Percentiles rank a stretch among this genome's conserved stretches.
Evolutionary conservation across 179 eudicot species (phyloP).

Genomic region (Silene coronaria): DNA sequence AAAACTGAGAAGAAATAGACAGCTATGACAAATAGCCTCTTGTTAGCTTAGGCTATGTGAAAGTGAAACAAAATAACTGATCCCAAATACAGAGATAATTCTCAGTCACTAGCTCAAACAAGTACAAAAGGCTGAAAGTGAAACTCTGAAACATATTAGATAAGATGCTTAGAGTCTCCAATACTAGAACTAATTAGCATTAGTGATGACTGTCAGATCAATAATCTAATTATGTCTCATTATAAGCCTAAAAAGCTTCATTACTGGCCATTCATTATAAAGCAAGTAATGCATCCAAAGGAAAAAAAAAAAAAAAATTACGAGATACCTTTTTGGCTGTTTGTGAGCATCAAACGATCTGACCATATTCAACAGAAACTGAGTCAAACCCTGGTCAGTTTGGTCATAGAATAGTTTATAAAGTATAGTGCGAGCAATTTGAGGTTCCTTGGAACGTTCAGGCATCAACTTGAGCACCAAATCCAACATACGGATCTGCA

Average conservation of each 20-base stretch:
- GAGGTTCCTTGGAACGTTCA: slow-evolving; percentile 75
- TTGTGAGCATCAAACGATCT: slow-evolving; percentile 80
- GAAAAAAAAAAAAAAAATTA: not conserved
- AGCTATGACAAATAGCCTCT: no score
- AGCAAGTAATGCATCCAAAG: slow-evolving; percentile 7
- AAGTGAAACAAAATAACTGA: not conserved
- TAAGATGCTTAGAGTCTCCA: no score
- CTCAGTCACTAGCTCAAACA: not conserved
- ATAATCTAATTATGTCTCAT: not conserved
- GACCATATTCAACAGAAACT: slow-evolving; percentile 68
- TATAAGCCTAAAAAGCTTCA: not conserved
- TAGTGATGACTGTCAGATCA: no score
- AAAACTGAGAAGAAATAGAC: not conserved
- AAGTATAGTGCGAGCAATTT: slow-evolving; percentile 77
- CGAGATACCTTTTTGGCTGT: slow-evolving; percentile 76
- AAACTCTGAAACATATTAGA: no score
- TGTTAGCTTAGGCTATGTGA: not conserved
- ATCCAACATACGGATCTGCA: slow-evolving; percentile 84
- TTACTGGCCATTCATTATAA: not conserved
- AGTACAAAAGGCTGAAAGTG: not conserved
- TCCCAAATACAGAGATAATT: not conserved
- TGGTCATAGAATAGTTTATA: slow-evolving; percentile 97
- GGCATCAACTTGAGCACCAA: slow-evolving; percentile 79
- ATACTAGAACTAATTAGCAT: no score
- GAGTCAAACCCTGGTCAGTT: slow-evolving; percentile 97